These are phyloP conservation scores for Plasmodiophora brassicae DNA, from an alignment of 208 protist species.

Conservation along the genomic window DNA sequence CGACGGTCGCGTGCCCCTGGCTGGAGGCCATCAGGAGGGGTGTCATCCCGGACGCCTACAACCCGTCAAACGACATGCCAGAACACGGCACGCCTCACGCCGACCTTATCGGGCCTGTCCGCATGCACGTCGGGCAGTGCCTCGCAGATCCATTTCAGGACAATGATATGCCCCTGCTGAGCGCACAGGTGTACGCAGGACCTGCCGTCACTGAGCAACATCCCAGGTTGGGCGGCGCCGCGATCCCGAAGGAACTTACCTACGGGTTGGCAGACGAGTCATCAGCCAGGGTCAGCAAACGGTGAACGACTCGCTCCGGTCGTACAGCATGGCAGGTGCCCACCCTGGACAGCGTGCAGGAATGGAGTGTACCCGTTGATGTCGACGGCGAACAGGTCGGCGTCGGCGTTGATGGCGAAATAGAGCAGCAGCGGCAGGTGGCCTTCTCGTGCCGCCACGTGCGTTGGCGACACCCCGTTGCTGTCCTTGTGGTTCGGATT, in stretches of 20 bases:
- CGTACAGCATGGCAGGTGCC: not conserved
- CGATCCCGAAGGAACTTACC: not conserved
- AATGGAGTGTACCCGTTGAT: not conserved
- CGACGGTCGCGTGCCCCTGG: not conserved
- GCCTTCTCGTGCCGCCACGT: not conserved
- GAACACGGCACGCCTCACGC: too few relatives aligned
- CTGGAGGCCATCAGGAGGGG: not conserved
- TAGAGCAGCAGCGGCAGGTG: not conserved
- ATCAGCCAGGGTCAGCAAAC: not conserved
- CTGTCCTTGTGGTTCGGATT: not conserved
- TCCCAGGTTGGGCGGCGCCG: not conserved
- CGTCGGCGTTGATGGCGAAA: not conserved
- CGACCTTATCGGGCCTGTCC: not conserved
- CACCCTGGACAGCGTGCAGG: not conserved
- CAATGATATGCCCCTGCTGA: not conserved
- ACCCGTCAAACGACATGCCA: too few relatives aligned
- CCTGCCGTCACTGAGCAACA: not conserved
- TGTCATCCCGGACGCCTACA: too few relatives aligned
- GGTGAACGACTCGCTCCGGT: not conserved
- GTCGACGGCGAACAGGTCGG: not conserved
- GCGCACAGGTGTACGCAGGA: conserved; percentile 11
- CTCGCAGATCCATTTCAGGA: not conserved
- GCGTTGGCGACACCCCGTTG: not conserved
- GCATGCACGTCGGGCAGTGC: not conserved
- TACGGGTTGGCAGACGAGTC: too few relatives aligned